Conservation (phyloP, 2,329 filamentous ascomycete genomes). For the Trichoderma guizhouense region DNA sequence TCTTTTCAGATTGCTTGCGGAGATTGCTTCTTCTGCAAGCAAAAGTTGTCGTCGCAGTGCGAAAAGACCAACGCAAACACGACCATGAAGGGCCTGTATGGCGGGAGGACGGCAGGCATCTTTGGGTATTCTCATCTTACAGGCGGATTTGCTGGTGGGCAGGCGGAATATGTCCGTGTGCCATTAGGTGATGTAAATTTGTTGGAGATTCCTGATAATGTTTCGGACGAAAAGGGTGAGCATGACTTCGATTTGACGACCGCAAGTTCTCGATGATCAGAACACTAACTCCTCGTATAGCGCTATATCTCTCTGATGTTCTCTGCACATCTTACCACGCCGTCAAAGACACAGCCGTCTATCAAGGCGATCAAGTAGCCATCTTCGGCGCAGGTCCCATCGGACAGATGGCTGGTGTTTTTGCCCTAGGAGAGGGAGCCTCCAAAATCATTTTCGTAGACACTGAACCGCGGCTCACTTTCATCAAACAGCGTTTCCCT, state of each 20-base stretch:
- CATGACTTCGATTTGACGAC: background rate
- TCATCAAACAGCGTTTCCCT: constrained; percentile 60
- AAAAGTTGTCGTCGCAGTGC: background rate
- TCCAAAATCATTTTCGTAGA: constrained; percentile 69
- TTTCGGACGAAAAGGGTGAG: constrained; percentile 75
- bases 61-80: background rate
- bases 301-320: constrained; percentile 76
- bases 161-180: constrained; percentile 82
- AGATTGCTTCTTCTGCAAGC: constrained; percentile 59
- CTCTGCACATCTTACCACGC: constrained; percentile 75
- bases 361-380: constrained; percentile 71
- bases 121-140: constrained; percentile 77
- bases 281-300: constrained; percentile 22
- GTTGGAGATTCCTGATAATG: constrained; percentile 70
- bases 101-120: constrained; percentile 69
- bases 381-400: constrained; percentile 86
- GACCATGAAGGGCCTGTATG: constrained; percentile 58
- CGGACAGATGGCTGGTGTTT: constrained; percentile 78
- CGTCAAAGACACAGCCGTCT: constrained; percentile 80
- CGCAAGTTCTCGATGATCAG: background rate
- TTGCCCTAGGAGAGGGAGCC: constrained; percentile 71
- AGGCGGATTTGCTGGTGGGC: constrained; percentile 81
- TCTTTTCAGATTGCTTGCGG: constrained; percentile 80
- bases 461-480: constrained; percentile 65
- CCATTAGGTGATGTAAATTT: constrained; percentile 79